Percentiles rank a stretch among this genome's conserved stretches.
Conservation (phyloP, 2,329 filamentous ascomycete species). For the Fusarium sp. region DNA sequence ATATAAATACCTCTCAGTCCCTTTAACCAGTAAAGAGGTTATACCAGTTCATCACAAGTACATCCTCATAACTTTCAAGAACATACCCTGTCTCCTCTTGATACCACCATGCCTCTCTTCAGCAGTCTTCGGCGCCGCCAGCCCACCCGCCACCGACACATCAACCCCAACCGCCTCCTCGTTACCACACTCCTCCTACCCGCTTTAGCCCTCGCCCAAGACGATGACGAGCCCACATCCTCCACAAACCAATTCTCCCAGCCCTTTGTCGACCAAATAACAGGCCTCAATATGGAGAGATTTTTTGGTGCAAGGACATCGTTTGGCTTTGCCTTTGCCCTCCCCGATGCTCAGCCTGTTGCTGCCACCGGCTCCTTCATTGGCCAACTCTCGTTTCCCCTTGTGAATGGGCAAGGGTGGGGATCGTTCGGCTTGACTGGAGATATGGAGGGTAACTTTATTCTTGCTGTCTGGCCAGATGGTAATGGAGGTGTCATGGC, state of each 20-base stretch:
- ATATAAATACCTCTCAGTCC: background rate
- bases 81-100: background rate
- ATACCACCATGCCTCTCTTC: background rate
- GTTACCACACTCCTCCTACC: background rate
- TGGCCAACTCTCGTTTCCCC: constrained; percentile 57
- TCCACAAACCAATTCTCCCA: background rate
- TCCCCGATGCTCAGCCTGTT: constrained; percentile 47
- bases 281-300: constrained; percentile 51
- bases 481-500: constrained; percentile 52
- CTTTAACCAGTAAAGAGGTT: background rate
- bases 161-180: background rate
- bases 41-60: background rate
- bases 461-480: constrained; percentile 59
- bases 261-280: constrained; percentile 42
- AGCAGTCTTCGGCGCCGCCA: background rate
- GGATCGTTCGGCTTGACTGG: constrained; percentile 58
- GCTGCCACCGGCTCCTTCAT: constrained; percentile 9
- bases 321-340: constrained; percentile 57
- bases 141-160: background rate
- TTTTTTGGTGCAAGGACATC: constrained; percentile 54
- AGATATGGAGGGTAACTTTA: constrained; percentile 58
- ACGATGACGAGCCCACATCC: background rate
- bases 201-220: background rate
- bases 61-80: background rate
- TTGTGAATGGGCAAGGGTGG: constrained; percentile 56